These are phyloP conservation scores for Saksenaea oblongispora DNA, from an alignment of 371 early-diverging fungal genomes.

Conservation along the genomic window DNA sequence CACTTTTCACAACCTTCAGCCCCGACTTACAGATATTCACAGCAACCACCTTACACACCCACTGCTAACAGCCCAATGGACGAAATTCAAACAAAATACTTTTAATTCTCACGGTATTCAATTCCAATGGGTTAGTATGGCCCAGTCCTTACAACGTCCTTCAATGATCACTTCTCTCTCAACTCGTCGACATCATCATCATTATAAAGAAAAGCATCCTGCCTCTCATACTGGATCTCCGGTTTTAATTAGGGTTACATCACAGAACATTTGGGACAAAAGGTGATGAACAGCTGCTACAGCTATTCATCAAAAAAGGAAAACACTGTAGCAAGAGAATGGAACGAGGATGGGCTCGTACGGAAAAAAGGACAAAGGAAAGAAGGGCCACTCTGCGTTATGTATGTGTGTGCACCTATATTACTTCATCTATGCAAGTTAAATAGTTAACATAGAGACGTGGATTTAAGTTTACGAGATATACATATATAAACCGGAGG, in stretches of 20 bases:
- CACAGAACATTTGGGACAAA: not conserved
- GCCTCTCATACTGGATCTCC: not conserved
- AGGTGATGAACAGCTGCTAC: not conserved
- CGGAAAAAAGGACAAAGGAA: not conserved
- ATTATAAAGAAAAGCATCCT: not conserved
- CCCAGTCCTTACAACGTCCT: not conserved
- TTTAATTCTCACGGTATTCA: not conserved
- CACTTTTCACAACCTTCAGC: not conserved
- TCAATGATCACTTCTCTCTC: slow-evolving; percentile 2
- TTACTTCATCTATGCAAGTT: no score
- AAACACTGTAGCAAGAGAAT: not conserved
- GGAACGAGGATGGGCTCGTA: not conserved
- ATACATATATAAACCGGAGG: no score
- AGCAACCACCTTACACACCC: not conserved
- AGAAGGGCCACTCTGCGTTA: no score
- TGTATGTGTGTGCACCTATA: no score
- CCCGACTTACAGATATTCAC: not conserved
- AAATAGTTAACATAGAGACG: no score
- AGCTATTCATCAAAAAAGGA: not conserved
- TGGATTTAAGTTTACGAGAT: no score
- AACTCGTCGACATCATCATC: slow-evolving; percentile 3
- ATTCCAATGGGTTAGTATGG: not conserved
- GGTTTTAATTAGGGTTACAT: not conserved
- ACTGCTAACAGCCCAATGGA: not conserved
- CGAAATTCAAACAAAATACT: not conserved